A percentile compares a stretch with the other conserved stretches of the same genome.
Conservation (phyloP, 441 rosid genomes). For the Eruca vesicaria region DNA sequence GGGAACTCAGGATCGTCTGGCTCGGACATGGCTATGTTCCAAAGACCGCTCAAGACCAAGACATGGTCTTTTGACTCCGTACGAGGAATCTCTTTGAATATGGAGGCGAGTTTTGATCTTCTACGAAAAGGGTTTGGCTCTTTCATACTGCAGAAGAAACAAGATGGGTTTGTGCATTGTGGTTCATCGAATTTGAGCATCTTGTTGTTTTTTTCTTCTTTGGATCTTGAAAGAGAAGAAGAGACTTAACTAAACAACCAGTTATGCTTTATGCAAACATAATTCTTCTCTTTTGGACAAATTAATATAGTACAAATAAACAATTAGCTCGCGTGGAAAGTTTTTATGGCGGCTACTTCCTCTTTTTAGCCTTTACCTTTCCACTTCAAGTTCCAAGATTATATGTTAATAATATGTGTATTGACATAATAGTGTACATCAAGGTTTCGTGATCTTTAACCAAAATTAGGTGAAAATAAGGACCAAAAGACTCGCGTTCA, state of each 20-base stretch:
- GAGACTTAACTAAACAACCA: background rate
- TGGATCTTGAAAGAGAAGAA: conserved; percentile 17
- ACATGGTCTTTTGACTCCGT: conserved; percentile 61
- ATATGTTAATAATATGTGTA: background rate
- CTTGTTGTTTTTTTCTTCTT: conserved; percentile 3
- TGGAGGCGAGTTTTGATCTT: conserved; percentile 47
- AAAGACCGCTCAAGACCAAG: conserved; percentile 67
- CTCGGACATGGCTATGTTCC: conserved; percentile 74
- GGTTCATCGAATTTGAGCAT: conserved; percentile 30
- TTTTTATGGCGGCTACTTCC: conserved; percentile 30
- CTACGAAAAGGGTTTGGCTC: conserved; percentile 54
- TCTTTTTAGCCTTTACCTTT: conserved; percentile 27
- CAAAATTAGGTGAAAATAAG: conserved; percentile 18
- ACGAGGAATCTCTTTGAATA: conserved; percentile 64
- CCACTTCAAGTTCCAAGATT: conserved; percentile 37
- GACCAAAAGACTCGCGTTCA: conserved; percentile 12
- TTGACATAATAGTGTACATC: background rate
- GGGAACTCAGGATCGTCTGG: conserved; percentile 82
- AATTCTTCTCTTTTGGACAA: conserved; percentile 3
- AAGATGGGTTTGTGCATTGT: conserved; percentile 46
- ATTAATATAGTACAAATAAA: background rate
- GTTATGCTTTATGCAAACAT: conserved; percentile 6
- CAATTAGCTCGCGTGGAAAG: conserved; percentile 32
- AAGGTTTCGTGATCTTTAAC: conserved; percentile 28
- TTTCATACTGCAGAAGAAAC: conserved; percentile 85